Evolutionary conservation across 345 rosid species (phyloP), one percentile per base, ranked within the genome.

Genomic region (Gossypium ekmanianum): DNA sequence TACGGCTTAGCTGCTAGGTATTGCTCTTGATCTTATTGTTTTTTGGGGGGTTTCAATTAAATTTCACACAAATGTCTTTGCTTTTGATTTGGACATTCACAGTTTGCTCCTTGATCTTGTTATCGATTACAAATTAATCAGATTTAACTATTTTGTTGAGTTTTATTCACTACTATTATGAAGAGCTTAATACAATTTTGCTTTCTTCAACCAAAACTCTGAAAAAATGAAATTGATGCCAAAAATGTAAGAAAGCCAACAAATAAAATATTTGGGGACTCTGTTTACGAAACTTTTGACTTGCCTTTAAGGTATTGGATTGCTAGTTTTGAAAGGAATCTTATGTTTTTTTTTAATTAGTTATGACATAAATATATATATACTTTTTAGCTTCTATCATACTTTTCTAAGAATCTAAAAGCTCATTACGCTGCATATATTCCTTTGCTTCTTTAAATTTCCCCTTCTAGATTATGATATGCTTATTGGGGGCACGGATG

Each of bases 351-450:
- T 12, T 67, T 24, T 14, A 17, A 4, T 34, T 34, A 34, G 1
- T 34, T 34, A 34, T 34, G 7, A 54, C 6, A 17, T 6, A 7
- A 0, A 4, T 16, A 4, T 1, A 1, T 48, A 1, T 14, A 14
- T 1, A 14, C 55, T 22, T 67, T 27, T 18, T 70, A 27, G 47
- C 73, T 29, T 70, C 61, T 27, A 52, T 52, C 26, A 52, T 52
- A 70, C 61, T 52, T 70, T 70, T 52, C 73, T 70, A 70, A 70
- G 73, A 70, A 70, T 70, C 41, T 68, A 1, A 24, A 68, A 17
- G 45, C 45, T 45, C 41, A 14, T 27, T 69, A 10, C 45, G 62
- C 22, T 27, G 73, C 24, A 50, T 26, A 50, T 50, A 50, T 69
- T 69, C 59, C 41, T 9, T 47, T 48, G 24, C 58, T 68, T 24